Evolutionary conservation across 345 rosid species (phyloP).

Genomic region (Cardamine chenopodiifolia): DNA sequence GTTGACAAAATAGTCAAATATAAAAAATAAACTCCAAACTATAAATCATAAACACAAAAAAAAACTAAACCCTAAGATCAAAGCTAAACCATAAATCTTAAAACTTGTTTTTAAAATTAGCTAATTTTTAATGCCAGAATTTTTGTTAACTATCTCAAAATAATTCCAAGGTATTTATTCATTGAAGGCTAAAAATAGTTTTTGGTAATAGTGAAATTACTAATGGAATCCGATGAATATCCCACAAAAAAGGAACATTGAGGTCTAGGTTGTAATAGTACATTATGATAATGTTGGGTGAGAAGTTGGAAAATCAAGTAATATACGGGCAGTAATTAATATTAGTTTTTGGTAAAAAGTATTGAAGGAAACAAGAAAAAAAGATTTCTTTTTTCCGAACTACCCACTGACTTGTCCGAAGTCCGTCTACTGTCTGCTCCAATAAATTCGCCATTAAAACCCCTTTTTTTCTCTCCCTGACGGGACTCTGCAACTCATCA

Average conservation of each 20-base stretch:
- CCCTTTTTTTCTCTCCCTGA: conserved; percentile 9
- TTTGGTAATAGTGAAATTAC: background rate
- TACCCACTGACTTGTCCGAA: conserved; percentile 47
- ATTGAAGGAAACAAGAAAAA: background rate
- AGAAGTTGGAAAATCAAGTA: background rate
- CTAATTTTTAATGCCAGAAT: background rate
- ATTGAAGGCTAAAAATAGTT: background rate
- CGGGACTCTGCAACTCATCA: conserved; percentile 9
- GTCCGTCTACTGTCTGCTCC: conserved; percentile 34
- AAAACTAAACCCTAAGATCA: background rate
- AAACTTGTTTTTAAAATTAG: background rate
- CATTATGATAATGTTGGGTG: background rate
- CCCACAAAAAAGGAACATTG: background rate
- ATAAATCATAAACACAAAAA: background rate
- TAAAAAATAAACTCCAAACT: background rate
- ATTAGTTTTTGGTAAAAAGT: background rate
- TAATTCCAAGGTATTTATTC: background rate
- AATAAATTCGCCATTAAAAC: conserved; percentile 41
- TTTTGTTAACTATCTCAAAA: background rate
- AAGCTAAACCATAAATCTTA: background rate
- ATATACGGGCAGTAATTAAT: background rate
- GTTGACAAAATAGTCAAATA: background rate
- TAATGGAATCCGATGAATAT: background rate
- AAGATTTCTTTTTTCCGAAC: conserved; percentile 3
- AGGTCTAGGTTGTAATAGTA: background rate